Conservation (phyloP, 441 rosid genomes). For the Corymbia calophylla region DNA sequence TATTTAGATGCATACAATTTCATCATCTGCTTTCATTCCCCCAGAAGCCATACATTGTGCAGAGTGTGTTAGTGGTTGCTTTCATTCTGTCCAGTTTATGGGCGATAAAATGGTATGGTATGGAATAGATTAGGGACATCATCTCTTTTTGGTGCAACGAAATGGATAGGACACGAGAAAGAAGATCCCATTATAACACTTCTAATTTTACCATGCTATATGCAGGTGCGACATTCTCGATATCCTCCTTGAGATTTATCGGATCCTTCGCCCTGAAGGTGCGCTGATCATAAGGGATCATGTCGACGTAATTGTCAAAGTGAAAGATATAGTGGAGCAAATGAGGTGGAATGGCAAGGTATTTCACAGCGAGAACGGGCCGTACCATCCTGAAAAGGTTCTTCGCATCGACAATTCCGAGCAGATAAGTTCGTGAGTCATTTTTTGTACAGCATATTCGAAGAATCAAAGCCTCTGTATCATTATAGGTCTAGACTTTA, state of each 20-base stretch:
- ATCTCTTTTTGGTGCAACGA: not conserved
- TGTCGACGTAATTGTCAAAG: constrained; percentile 32
- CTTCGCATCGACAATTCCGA: constrained; percentile 30
- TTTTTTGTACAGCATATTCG: not conserved
- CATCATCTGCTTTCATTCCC: not conserved
- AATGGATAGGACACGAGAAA: not conserved
- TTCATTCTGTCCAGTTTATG: not conserved
- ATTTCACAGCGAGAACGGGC: constrained; percentile 22
- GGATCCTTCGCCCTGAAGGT: constrained; percentile 52
- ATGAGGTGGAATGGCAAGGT: constrained; percentile 46
- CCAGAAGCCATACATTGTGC: not conserved
- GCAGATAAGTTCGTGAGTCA: not conserved
- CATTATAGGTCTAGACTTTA: not conserved
- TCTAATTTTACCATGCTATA: not conserved
- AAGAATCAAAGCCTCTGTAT: not conserved
- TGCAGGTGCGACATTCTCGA: constrained; percentile 44
- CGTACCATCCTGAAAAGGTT: constrained; percentile 31
- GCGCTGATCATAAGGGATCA: constrained; percentile 42
- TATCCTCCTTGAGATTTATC: constrained; percentile 47
- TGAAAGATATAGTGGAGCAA: constrained; percentile 25
- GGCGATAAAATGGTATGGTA: not conserved
- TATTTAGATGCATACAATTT: not conserved
- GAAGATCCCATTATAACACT: not conserved
- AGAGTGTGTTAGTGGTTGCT: not conserved
- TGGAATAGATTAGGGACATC: not conserved